Evolutionary conservation across 768 basidiomycete species (phyloP).

Genomic region (Mycena epipterygia): DNA sequence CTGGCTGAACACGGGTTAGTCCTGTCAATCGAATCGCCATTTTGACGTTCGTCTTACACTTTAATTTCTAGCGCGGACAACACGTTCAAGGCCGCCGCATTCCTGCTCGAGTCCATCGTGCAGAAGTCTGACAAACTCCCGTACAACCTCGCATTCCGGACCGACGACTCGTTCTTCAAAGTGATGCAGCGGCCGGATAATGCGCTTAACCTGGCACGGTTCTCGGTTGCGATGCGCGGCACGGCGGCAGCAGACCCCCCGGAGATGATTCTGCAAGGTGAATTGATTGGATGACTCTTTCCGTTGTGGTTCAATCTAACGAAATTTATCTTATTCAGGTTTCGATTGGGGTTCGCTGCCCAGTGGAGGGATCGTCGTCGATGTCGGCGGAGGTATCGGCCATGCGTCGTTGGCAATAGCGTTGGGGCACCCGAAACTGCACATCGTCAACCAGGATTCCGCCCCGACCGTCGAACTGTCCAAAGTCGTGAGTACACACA

Average conservation of each 20-base stretch:
- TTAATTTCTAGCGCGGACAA: conserved; percentile 37
- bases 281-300: neutral
- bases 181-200: conserved; percentile 27
- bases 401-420: neutral
- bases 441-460: conserved; percentile 2
- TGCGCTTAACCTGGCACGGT: neutral
- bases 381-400: conserved; percentile 24
- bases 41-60: neutral
- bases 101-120: neutral
- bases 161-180: neutral
- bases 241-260: conserved; percentile 19
- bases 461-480: neutral
- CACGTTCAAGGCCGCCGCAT: neutral
- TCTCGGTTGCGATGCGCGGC: conserved; percentile 25
- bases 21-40: neutral
- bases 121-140: neutral
- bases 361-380: conserved; percentile 42
- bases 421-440: neutral
- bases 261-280: conserved; percentile 26
- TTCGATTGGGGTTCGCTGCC: conserved; percentile 37
- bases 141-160: neutral
- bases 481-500: neutral
- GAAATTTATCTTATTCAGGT: too few relatives aligned
- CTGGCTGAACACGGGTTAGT: conserved; percentile 31
- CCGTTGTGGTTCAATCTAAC: too few relatives aligned